A percentile compares a stretch with the other conserved stretches of the same genome.
These are phyloP conservation scores for Candida stauntonica DNA, from an alignment of 805 yeast genomes.

Conservation along the genomic window DNA sequence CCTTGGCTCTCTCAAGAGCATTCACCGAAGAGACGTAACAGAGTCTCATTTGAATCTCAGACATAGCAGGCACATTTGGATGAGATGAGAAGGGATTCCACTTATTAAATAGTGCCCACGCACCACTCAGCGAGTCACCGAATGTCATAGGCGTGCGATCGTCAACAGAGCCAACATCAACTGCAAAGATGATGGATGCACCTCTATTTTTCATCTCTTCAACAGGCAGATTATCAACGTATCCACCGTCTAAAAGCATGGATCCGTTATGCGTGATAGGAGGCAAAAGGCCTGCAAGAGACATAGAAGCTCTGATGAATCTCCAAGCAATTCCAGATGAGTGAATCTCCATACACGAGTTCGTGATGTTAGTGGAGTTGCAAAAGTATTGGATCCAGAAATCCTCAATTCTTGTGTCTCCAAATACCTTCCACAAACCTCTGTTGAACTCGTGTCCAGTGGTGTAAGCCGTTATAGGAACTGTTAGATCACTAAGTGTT, in stretches of 20 bases:
- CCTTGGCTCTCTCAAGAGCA: slow-evolving; percentile 84
- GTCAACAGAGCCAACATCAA: slow-evolving; percentile 94
- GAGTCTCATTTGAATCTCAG: slow-evolving; percentile 87
- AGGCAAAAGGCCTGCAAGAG: slow-evolving; percentile 89
- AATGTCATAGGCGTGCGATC: slow-evolving; percentile 85
- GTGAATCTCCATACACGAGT: slow-evolving; percentile 93
- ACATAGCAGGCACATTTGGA: slow-evolving; percentile 90
- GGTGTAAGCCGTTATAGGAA: slow-evolving; percentile 90
- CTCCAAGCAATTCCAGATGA: slow-evolving; percentile 93
- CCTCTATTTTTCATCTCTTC: slow-evolving; percentile 88
- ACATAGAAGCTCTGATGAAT: slow-evolving; percentile 93
- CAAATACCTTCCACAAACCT: slow-evolving; percentile 96
- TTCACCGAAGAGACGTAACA: slow-evolving; percentile 95
- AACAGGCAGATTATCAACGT: slow-evolving; percentile 90
- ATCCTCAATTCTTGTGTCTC: slow-evolving; percentile 89
- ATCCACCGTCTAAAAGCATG: slow-evolving; percentile 95
- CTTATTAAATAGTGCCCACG: slow-evolving; percentile 83
- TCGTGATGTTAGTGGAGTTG: slow-evolving; percentile 92
- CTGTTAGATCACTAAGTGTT: slow-evolving; percentile 75
- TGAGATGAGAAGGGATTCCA: slow-evolving; percentile 86
- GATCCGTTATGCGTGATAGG: slow-evolving; percentile 85
- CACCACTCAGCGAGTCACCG: slow-evolving; percentile 90
- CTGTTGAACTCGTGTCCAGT: slow-evolving; percentile 97
- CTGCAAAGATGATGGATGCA: slow-evolving; percentile 82
- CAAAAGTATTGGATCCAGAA: slow-evolving; percentile 89